These are phyloP conservation scores for Inga laurina DNA, from an alignment of 306 rosid genomes.

Conservation along the genomic window DNA sequence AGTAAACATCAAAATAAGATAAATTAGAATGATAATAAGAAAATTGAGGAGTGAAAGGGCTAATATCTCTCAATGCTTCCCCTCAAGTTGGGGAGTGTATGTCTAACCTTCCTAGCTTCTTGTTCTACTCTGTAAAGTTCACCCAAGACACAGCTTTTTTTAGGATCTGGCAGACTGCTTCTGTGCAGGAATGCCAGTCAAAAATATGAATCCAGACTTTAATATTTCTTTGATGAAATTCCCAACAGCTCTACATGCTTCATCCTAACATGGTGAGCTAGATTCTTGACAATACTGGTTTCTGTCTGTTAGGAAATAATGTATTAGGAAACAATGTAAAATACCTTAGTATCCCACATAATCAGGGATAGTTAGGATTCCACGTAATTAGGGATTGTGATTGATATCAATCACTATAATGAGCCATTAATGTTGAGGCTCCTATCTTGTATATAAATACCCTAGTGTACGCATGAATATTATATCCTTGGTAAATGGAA, in stretches of 20 bases:
- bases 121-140: not conserved
- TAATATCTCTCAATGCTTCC: not conserved
- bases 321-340: no score
- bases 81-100: not conserved
- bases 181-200: not conserved
- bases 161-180: not conserved
- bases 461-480: no score
- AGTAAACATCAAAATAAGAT: no score
- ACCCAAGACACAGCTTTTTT: not conserved
- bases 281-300: not conserved
- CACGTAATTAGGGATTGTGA: no score
- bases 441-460: no score
- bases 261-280: not conserved
- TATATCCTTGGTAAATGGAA: no score
- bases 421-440: no score
- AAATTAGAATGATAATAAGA: not conserved
- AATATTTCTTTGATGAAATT: no score
- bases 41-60: not conserved
- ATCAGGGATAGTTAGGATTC: no score
- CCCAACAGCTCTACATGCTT: not conserved
- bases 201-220: not conserved
- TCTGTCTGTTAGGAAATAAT: no score
- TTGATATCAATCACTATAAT: no score
- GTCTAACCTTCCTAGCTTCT: not conserved
- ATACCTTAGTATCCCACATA: no score